These are phyloP conservation scores for Psilocybe cubensis DNA, from an alignment of 768 basidiomycete genomes.

Conservation along the genomic window DNA sequence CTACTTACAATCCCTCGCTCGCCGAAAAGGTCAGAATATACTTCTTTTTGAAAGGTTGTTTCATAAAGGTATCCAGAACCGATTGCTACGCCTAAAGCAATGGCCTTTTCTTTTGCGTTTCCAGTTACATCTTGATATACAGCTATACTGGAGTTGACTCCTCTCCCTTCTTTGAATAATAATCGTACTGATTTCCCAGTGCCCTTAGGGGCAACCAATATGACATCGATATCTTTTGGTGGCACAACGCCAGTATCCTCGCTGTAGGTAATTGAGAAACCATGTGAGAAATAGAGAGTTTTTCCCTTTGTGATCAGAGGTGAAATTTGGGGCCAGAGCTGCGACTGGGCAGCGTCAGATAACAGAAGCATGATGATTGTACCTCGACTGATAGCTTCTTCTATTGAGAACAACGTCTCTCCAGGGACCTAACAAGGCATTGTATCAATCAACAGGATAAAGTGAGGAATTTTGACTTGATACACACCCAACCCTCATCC, in stretches of 20 bases:
- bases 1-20: slow-evolving; percentile 96
- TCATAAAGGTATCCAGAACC: slow-evolving; percentile 99
- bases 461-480: too few species aligned
- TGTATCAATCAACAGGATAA: too few species aligned
- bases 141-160: slow-evolving; percentile 94
- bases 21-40: slow-evolving; percentile 98
- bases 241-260: slow-evolving; percentile 94
- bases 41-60: slow-evolving; percentile 99
- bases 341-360: slow-evolving; percentile 97
- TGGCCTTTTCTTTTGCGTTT: slow-evolving; percentile 96
- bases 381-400: slow-evolving; percentile 93
- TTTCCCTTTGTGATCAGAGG: slow-evolving; percentile 99
- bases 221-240: slow-evolving; percentile 94
- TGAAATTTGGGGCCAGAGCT: slow-evolving; percentile 87
- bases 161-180: slow-evolving; percentile 99
- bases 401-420: slow-evolving; percentile 96
- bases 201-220: slow-evolving; percentile 98
- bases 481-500: too few species aligned
- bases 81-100: slow-evolving; percentile 90
- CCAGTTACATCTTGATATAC: slow-evolving; percentile 98
- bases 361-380: slow-evolving; percentile 99
- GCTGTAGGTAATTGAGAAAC: slow-evolving; percentile 99
- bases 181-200: slow-evolving; percentile 99
- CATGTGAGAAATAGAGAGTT: slow-evolving; percentile 99
- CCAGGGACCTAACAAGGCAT: slow-evolving; percentile 84